Conservation (phyloP, 805 yeast genomes). For the Cyberlindnera lachancei region DNA sequence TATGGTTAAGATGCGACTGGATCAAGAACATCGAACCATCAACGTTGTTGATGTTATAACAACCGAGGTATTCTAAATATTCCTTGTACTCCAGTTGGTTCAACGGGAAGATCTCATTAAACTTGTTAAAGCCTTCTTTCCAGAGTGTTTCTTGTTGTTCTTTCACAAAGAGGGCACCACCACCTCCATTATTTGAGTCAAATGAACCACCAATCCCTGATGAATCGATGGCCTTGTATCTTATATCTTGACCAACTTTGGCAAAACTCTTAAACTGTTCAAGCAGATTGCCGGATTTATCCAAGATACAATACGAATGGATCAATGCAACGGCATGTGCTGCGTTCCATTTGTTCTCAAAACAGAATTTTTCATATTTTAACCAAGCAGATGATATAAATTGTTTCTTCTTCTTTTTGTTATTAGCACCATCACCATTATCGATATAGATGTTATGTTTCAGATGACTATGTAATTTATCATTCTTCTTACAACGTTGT, state of each 20-base stretch:
- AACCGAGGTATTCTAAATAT: conserved; percentile 57
- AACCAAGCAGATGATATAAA: conserved; percentile 44
- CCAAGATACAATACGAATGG: conserved; percentile 36
- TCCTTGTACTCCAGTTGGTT: conserved; percentile 38
- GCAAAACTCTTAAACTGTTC: conserved; percentile 60
- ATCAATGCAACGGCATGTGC: conserved; percentile 57
- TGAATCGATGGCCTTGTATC: conserved; percentile 53
- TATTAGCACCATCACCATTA: too few relatives aligned
- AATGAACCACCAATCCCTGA: conserved; percentile 34
- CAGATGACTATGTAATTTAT: conserved; percentile 44
- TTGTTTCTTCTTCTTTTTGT: conserved; percentile 26
- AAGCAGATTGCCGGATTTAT: conserved; percentile 32
- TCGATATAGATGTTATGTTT: conserved; percentile 46
- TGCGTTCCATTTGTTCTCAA: conserved; percentile 59
- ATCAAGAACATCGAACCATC: conserved; percentile 53
- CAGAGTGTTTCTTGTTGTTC: conserved; percentile 54
- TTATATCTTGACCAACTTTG: conserved; percentile 54
- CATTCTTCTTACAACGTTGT: conserved; percentile 46
- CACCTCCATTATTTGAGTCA: conserved; percentile 42
- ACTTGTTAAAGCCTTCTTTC: conserved; percentile 46
- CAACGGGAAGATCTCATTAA: conserved; percentile 39
- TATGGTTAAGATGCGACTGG: conserved; percentile 70
- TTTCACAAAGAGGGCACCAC: conserved; percentile 45
- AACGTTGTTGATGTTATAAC: conserved; percentile 66
- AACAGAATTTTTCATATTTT: conserved; percentile 51